phyloP scores from a whole-genome alignment of 1,139 yeast genomes.

The Suhomyces wounanorum region DNA sequence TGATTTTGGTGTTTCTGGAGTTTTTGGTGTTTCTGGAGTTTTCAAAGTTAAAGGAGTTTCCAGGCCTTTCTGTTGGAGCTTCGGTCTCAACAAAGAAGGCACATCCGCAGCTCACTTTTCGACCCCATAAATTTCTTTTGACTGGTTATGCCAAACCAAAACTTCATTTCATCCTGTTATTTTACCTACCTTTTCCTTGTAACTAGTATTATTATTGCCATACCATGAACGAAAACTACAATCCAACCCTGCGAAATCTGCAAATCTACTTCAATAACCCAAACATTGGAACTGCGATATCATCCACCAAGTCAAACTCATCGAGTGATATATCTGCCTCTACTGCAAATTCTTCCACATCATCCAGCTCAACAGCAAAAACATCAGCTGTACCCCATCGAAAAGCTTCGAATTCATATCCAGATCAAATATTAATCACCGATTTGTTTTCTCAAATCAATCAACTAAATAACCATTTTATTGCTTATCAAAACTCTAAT shows the following conservation, averaged over 20 bases:
- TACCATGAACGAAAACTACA: slow-evolving; percentile 19
- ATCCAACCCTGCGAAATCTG: slow-evolving; percentile 13
- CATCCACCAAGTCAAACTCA: slow-evolving; percentile 5
- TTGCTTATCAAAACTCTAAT: slow-evolving; percentile 22
- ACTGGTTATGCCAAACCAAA: not conserved
- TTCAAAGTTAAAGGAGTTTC: not conserved
- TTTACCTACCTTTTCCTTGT: slow-evolving; percentile 1
- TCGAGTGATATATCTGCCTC: slow-evolving; percentile 8
- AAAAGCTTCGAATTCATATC: not conserved
- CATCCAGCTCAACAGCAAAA: slow-evolving; percentile 4
- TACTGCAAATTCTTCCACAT: slow-evolving; percentile 2
- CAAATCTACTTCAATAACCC: slow-evolving; percentile 15
- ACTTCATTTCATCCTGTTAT: slow-evolving; percentile 3
- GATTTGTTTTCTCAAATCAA: slow-evolving; percentile 16
- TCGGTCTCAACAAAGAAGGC: not conserved
- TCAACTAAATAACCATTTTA: slow-evolving; percentile 22
- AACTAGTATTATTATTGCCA: not conserved
- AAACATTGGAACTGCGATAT: slow-evolving; percentile 1
- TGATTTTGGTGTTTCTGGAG: too few species aligned
- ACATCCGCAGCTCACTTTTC: too few species aligned
- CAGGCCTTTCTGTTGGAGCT: not conserved
- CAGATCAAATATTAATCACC: slow-evolving; percentile 6
- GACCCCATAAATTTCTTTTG: not conserved
- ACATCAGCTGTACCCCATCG: slow-evolving; percentile 3
- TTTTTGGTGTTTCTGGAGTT: too few species aligned